Conservation (phyloP, 495 filamentous ascomycete genomes). For the Talaromyces thailandensis region DNA sequence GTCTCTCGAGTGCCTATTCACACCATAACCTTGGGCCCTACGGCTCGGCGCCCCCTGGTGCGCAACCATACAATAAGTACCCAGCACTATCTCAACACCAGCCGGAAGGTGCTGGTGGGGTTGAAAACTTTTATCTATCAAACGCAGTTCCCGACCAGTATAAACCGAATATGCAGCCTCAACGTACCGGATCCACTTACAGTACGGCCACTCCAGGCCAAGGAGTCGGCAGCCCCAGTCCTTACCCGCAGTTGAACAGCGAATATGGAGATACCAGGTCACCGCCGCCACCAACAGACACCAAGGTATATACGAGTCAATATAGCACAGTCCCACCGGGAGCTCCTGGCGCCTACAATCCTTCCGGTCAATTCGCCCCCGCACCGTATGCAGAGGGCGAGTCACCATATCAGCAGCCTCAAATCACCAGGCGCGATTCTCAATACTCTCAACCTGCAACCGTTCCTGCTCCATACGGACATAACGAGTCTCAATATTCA, state of each 20-base stretch:
- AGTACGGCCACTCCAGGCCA: slow-evolving; percentile 18
- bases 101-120: slow-evolving; percentile 40
- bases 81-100: slow-evolving; percentile 50
- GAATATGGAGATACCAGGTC: slow-evolving; percentile 14
- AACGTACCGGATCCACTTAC: slow-evolving; percentile 14
- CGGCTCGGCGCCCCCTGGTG: slow-evolving; percentile 35
- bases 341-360: slow-evolving; percentile 20
- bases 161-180: slow-evolving; percentile 9
- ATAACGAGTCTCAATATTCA: slow-evolving; percentile 21
- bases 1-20: slow-evolving; percentile 83
- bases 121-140: slow-evolving; percentile 75
- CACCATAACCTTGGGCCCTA: slow-evolving; percentile 53
- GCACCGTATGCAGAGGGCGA: slow-evolving; percentile 20
- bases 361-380: slow-evolving; percentile 13
- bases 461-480: slow-evolving; percentile 3
- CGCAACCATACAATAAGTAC: slow-evolving; percentile 55
- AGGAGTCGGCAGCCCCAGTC: slow-evolving; percentile 2
- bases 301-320: slow-evolving; percentile 13
- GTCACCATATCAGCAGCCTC: slow-evolving; percentile 20
- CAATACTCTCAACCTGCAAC: slow-evolving; percentile 20
- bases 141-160: slow-evolving; percentile 44
- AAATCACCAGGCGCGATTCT: slow-evolving; percentile 15
- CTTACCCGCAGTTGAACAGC: slow-evolving; percentile 15
- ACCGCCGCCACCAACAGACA: slow-evolving; percentile 14
- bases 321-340: slow-evolving; percentile 13